Conservation (phyloP, 2,329 filamentous ascomycete genomes). For the Nemania abortiva region DNA sequence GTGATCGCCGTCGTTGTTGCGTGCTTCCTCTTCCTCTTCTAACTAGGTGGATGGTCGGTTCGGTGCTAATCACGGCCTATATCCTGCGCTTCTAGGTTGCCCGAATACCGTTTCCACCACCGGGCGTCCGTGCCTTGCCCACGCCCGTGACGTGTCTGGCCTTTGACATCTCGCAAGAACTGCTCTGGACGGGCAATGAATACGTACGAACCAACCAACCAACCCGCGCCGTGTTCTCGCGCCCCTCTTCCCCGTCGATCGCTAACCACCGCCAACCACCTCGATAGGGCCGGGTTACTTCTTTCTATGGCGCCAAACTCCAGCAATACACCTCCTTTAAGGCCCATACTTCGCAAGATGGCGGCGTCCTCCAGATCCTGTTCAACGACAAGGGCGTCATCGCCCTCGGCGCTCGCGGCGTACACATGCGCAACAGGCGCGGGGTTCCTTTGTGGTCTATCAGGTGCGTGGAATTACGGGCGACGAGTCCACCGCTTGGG, state of each 20-base stretch:
- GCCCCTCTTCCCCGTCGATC: background rate
- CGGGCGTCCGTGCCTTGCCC: conserved; percentile 75
- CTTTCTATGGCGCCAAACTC: conserved; percentile 87
- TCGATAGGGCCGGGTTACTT: conserved; percentile 83
- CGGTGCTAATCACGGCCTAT: conserved; percentile 7
- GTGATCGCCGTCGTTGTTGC: background rate
- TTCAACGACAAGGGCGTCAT: conserved; percentile 93
- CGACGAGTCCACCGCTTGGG: too few relatives aligned
- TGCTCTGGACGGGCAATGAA: conserved; percentile 94
- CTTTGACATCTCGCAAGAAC: conserved; percentile 89
- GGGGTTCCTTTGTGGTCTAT: conserved; percentile 92
- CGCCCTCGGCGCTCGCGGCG: conserved; percentile 81
- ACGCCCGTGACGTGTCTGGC: conserved; percentile 82
- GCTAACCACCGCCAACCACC: conserved; percentile 36
- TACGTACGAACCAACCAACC: conserved; percentile 71
- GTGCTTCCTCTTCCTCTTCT: background rate
- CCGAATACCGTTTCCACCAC: conserved; percentile 83
- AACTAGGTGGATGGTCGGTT: too few relatives aligned
- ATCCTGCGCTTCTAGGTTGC: conserved; percentile 68
- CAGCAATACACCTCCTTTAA: conserved; percentile 92
- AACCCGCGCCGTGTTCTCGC: background rate
- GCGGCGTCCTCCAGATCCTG: conserved; percentile 86
- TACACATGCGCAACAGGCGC: conserved; percentile 88
- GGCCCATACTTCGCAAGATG: conserved; percentile 79
- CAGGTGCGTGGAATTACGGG: conserved; percentile 58